Conservation (phyloP, 2,329 filamentous ascomycete genomes). For the Venturia oleaginea region DNA sequence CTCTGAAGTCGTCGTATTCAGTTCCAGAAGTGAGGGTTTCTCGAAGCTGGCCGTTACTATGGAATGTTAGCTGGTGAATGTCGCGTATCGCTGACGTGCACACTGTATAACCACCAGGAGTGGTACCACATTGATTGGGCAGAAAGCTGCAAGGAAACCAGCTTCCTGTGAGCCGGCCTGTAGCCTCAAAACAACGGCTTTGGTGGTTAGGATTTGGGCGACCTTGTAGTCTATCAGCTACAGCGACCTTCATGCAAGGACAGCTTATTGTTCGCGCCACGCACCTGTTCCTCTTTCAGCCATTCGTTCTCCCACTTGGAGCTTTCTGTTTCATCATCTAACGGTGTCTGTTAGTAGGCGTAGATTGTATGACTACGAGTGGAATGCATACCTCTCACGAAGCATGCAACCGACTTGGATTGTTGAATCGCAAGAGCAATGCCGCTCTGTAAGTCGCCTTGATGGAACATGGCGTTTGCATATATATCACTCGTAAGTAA, state of each 20-base stretch:
- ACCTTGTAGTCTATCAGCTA: constrained; percentile 21
- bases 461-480: constrained; percentile 60
- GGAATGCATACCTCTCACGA: constrained; percentile 58
- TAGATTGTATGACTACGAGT: not conserved
- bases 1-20: constrained; percentile 56
- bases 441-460: constrained; percentile 70
- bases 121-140: constrained; percentile 69
- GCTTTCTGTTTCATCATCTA: constrained; percentile 64
- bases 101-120: constrained; percentile 71
- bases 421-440: constrained; percentile 67
- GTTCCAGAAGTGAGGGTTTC: constrained; percentile 64
- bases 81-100: constrained; percentile 19
- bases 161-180: constrained; percentile 69
- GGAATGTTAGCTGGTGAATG: constrained; percentile 13
- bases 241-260: not conserved
- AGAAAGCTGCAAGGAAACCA: constrained; percentile 71
- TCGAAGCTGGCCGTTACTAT: constrained; percentile 62
- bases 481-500: not conserved
- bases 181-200: constrained; percentile 63
- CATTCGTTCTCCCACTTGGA: constrained; percentile 64
- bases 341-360: not conserved
- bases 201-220: constrained; percentile 45
- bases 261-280: not conserved
- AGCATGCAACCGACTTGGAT: constrained; percentile 72
- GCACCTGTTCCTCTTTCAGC: constrained; percentile 30